Percentiles rank a stretch among this genome's conserved stretches.
Evolutionary conservation across 2,329 filamentous ascomycete species (phyloP).

Genomic region (Ambrosiella cleistominuta): DNA sequence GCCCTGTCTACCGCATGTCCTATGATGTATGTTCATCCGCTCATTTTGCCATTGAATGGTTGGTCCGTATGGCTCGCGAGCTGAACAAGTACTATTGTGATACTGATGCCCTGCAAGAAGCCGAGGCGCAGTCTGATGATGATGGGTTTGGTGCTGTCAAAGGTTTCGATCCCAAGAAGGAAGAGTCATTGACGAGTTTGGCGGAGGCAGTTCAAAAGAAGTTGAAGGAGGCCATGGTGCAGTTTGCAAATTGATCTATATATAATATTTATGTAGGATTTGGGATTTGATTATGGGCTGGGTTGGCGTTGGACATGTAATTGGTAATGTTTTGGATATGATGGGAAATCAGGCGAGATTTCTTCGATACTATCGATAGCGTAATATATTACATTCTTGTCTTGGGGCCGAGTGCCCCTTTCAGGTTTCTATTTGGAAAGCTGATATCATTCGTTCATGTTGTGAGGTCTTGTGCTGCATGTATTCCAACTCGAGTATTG

Average conservation of each 20-base stretch:
- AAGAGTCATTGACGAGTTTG: neutral
- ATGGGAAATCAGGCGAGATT: no score
- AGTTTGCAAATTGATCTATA: neutral
- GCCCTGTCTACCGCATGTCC: neutral
- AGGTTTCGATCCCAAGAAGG: slow-evolving; percentile 5
- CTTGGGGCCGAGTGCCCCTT: no score
- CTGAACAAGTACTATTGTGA: neutral
- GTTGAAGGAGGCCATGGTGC: neutral
- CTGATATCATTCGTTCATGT: no score
- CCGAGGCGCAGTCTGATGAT: slow-evolving; percentile 1
- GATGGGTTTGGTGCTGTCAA: slow-evolving; percentile 10
- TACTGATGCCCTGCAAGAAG: neutral
- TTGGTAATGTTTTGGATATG: no score
- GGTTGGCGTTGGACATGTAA: no score
- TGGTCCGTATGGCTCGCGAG: neutral
- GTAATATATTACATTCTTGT: no score
- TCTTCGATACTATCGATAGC: no score
- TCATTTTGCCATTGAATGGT: neutral
- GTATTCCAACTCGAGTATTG: no score
- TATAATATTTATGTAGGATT: neutral
- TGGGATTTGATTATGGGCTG: no score
- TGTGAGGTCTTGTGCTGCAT: no score
- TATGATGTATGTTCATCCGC: neutral
- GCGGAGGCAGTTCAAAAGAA: neutral
- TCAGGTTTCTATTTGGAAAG: no score